Evolutionary conservation across 2,329 filamentous ascomycete genomes (phyloP).

Genomic region (Pseudomassariella vexata): DNA sequence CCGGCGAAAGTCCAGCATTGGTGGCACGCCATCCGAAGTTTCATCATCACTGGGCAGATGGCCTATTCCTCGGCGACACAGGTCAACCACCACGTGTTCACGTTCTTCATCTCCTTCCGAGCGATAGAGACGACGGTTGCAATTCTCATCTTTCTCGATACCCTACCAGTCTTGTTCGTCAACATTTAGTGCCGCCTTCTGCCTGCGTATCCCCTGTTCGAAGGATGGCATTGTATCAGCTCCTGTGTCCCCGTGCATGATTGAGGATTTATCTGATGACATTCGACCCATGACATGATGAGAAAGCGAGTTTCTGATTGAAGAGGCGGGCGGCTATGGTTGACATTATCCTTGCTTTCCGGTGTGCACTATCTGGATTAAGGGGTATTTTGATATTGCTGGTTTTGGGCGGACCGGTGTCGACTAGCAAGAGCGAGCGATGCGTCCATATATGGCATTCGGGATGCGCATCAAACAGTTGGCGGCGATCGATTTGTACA

Average conservation of each 20-base stretch:
- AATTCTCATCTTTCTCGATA: conserved; percentile 21
- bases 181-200: conserved; percentile 13
- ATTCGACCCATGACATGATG: conserved; percentile 4
- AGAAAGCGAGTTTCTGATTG: too few species aligned
- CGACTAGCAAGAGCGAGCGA: too few species aligned
- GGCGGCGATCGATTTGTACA: too few species aligned
- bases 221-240: neutral
- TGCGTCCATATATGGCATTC: too few species aligned
- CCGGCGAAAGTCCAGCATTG: too few species aligned
- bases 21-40: too few species aligned
- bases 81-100: conserved; percentile 15
- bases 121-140: conserved; percentile 27
- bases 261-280: neutral
- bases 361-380: too few species aligned
- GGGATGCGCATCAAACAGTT: too few species aligned
- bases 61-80: conserved; percentile 13
- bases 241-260: conserved; percentile 2
- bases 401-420: too few species aligned
- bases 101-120: conserved; percentile 21
- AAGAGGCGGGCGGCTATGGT: too few species aligned
- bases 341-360: too few species aligned
- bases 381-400: too few species aligned
- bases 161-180: conserved; percentile 19
- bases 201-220: conserved; percentile 8
- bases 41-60: conserved; percentile 11